Evolutionary conservation across 352 stramenopile genomes (phyloP).

Genomic region (Pythium aristosporum): DNA sequence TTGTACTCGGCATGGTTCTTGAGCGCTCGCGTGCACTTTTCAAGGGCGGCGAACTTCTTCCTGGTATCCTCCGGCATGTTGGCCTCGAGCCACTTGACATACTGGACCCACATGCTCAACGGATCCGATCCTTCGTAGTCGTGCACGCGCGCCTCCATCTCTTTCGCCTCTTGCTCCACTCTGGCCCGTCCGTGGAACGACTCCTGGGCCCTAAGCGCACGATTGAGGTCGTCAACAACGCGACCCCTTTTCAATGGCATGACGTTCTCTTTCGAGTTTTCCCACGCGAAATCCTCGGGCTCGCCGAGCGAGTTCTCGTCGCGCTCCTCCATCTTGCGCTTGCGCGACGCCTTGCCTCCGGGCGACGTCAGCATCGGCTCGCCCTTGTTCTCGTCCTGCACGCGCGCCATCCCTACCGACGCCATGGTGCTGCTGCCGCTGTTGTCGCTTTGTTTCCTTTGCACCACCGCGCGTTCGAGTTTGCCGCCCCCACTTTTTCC

Average conservation of each 20-base stretch:
- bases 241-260: conserved; percentile 78
- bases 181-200: conserved; percentile 62
- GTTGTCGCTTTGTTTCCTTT: neutral
- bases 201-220: conserved; percentile 56
- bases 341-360: conserved; percentile 22
- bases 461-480: neutral
- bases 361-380: conserved; percentile 18
- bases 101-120: conserved; percentile 64
- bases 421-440: conserved; percentile 13
- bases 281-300: conserved; percentile 67
- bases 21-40: conserved; percentile 71
- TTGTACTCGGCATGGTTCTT: conserved; percentile 64
- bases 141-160: conserved; percentile 45
- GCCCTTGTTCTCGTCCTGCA: conserved; percentile 27
- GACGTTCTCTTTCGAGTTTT: conserved; percentile 88
- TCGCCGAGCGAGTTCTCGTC: conserved; percentile 26
- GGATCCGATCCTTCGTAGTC: conserved; percentile 65
- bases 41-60: conserved; percentile 73
- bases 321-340: conserved; percentile 41
- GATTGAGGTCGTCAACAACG: conserved; percentile 79
- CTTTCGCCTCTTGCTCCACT: conserved; percentile 53
- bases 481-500: conserved; percentile 15
- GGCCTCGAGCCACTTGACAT: conserved; percentile 77
- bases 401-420: conserved; percentile 16
- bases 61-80: conserved; percentile 83